Conservation (phyloP, 1,139 yeast genomes). For the Candida albicans region DNA sequence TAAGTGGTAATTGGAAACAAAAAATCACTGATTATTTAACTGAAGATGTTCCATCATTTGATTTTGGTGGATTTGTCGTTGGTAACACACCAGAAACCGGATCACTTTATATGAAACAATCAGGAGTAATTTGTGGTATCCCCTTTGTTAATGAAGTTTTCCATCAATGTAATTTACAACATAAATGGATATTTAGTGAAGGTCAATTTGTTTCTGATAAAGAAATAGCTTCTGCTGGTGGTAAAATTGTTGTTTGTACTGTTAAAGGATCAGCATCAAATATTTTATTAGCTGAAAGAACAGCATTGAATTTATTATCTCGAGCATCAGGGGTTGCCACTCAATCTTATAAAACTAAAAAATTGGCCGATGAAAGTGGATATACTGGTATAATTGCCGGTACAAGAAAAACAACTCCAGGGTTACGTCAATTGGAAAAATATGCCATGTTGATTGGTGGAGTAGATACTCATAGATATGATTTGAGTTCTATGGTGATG, state of each 20-base stretch:
- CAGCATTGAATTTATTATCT: slow-evolving; percentile 79
- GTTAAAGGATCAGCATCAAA: slow-evolving; percentile 81
- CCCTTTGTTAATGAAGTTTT: slow-evolving; percentile 90
- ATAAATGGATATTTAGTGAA: slow-evolving; percentile 72
- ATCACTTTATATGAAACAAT: slow-evolving; percentile 75
- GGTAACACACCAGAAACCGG: slow-evolving; percentile 74
- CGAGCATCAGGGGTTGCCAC: slow-evolving; percentile 93
- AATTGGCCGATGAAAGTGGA: slow-evolving; percentile 67
- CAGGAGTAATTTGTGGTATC: slow-evolving; percentile 81
- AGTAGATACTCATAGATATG: slow-evolving; percentile 89
- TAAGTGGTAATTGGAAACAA: slow-evolving; percentile 75
- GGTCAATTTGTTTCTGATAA: slow-evolving; percentile 54
- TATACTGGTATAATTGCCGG: slow-evolving; percentile 89
- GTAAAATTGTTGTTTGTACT: slow-evolving; percentile 72
- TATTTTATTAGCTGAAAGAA: slow-evolving; percentile 79
- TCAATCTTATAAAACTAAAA: slow-evolving; percentile 57
- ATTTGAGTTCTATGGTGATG: slow-evolving; percentile 93
- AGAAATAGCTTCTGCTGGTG: slow-evolving; percentile 42
- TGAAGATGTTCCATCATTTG: slow-evolving; percentile 93
- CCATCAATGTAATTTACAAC: slow-evolving; percentile 66
- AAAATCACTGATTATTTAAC: slow-evolving; percentile 72
- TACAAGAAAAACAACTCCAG: slow-evolving; percentile 98
- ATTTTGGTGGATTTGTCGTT: slow-evolving; percentile 93
- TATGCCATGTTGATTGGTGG: slow-evolving; percentile 96
- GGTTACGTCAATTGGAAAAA: slow-evolving; percentile 81